Base-by-base conservation (phyloP, 2,329 filamentous ascomycete genomes). In the Biscogniauxia sp. region DNA sequence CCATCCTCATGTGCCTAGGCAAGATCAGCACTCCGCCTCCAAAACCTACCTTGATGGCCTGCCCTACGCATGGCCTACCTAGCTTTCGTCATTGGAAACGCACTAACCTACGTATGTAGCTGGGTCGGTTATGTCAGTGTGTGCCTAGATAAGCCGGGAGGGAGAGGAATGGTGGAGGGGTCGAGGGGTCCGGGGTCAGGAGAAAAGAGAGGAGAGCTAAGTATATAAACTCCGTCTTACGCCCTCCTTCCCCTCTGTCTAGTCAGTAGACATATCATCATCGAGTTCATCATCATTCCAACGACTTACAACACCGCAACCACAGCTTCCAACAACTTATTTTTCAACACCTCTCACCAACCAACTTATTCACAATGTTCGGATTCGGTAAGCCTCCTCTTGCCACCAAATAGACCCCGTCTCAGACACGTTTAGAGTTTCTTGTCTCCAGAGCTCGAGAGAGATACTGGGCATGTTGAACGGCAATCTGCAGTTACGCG, bases 341-440 rank as follows among this genome's bases (percentile, higher is more conserved):
- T 19, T 53, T 51, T 54, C 51, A 53, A 53, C 54, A 58, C 55
- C 17, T 51, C n/a, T 37, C 51, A 53, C 52, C 23, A 50, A 26
- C n/a, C 15, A 57, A 62, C 56, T 26, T 26, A 66, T 55, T 60
- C 66, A 70, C 57, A 26, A 73, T 73, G 71, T 72, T 71, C 63
- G 71, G 71, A 70, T 73, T 73, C 61, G 69, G 70, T 72, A 69
- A 45, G 28, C 28, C 26, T 4, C 28, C 6, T 13, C 11, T 8
- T 32, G 9, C 28, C 7, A 32, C 28, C 7, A 3, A 32, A 8
- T 32, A 7, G 28, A 32, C 11, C 28, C 11, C 28, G 28, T 13
- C 11, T 32, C 11, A 32, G 28, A 32, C 23, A 23, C 23, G 28
- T 32, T 32, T 32, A 32, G 28, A 32, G 28, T 8, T 32, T 32